Evolutionary conservation across 768 basidiomycete genomes (phyloP), one percentile per base, ranked within the genome.

Genomic region (Hypholoma fasciculare): DNA sequence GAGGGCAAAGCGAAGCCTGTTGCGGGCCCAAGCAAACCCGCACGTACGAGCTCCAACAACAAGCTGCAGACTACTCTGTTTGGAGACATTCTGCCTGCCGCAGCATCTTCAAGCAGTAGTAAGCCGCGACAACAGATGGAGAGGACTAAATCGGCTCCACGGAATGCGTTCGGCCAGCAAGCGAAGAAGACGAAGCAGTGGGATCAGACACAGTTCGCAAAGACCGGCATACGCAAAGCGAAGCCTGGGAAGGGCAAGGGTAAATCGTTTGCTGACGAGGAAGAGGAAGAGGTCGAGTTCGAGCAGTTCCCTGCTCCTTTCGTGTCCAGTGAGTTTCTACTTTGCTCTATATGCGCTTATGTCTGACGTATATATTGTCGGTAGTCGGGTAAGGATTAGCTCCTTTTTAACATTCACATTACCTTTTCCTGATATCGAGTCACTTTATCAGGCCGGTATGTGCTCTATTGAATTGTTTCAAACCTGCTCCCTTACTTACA

Each of bases 151-250:
- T 80, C 84, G 0, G 69, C 71, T 16, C 59, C 75, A 6, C 70
- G 74, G 13, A 77, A 77, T 59, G 68, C 71, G 0, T 86, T 84
- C 58, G 83, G 84, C 8, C 78, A 82, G 49, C 83, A 83, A 57
- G 78, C 83, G 4, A 78, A 78, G 17, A 87, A 89, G 70, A 84
- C 81, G 1, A 98, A 96, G 76, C 76, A 79, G 48, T 99, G 97
- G 97, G 94, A 98, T 68, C 88, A 92, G 20, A 93, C 95, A 0
- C 85, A 78, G 12, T 96, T 92, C 66, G 88, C 94, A 5, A 90
- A 92, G 74, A 84, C 88, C 3, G 94, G 94, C 0, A 73, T 82
- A 3, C 56, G 61, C 74, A 86, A 78, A 65, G 71, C 74, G 40
- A 83, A 81, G 63, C 69, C 49, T 50, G n/a, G 72, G 2, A 88